A percentile compares a stretch with the other conserved stretches of the same genome.
Conservation (phyloP, 371 early-diverging fungal genomes). For the Lichtheimia ornata region DNA sequence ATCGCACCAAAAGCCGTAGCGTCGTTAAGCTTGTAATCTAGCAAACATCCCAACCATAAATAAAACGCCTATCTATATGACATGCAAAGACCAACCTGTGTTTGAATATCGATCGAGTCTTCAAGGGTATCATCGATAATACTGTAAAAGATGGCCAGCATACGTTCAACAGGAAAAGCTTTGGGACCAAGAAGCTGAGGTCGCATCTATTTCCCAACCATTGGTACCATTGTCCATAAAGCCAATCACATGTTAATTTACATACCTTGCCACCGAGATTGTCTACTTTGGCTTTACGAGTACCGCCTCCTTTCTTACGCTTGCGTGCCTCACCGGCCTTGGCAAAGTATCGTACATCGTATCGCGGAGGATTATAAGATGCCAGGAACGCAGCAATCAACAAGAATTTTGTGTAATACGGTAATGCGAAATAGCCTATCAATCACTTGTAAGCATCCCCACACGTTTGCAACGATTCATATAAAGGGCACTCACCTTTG, state of each 20-base stretch:
- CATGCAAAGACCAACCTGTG: constrained; percentile 54
- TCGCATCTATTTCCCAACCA: constrained; percentile 49
- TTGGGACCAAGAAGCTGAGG: constrained; percentile 90
- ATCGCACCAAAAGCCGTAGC: constrained; percentile 68
- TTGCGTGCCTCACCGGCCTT: constrained; percentile 53
- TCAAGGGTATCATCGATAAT: constrained; percentile 75
- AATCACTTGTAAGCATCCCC: not conserved
- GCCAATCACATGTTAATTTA: not conserved
- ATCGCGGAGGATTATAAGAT: constrained; percentile 87
- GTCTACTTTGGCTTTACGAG: constrained; percentile 39
- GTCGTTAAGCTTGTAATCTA: constrained; percentile 81
- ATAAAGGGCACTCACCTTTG: constrained; percentile 12
- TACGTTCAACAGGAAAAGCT: constrained; percentile 87
- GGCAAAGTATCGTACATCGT: constrained; percentile 87
- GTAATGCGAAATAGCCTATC: constrained; percentile 63
- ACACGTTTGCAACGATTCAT: not conserved
- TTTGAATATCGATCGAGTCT: constrained; percentile 76
- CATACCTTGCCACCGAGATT: constrained; percentile 46
- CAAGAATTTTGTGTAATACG: constrained; percentile 81
- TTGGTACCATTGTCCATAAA: not conserved
- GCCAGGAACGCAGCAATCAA: constrained; percentile 89
- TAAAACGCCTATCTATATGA: not conserved
- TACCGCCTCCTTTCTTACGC: constrained; percentile 53
- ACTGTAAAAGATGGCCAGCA: constrained; percentile 94
- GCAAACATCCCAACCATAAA: not conserved